These are phyloP conservation scores for Cercophora scortea DNA, from an alignment of 495 filamentous ascomycete genomes.

Conservation along the genomic window DNA sequence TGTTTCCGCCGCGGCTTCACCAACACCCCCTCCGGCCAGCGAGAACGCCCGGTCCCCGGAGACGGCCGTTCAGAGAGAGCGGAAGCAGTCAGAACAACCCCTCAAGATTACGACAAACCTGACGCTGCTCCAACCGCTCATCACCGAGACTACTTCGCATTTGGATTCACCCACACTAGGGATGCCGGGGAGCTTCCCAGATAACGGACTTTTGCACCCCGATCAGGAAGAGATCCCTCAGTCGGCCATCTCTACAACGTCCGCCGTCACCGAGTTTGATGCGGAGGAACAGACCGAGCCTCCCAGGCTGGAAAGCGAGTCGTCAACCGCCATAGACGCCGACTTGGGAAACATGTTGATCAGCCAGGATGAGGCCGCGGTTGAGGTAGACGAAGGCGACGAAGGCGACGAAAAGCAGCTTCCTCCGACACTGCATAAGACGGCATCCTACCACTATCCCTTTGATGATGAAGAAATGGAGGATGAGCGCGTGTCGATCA, in stretches of 20 bases:
- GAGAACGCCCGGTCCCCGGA: background rate
- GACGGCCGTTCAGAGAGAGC: constrained; percentile 1
- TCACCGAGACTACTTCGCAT: constrained; percentile 1
- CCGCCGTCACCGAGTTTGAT: constrained; percentile 62
- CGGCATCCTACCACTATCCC: constrained; percentile 31
- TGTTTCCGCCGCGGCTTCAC: background rate
- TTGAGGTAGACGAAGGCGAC: constrained; percentile 10
- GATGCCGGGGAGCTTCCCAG: constrained; percentile 49
- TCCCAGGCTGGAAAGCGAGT: constrained; percentile 15
- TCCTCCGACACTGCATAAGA: constrained; percentile 12
- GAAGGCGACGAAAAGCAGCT: constrained; percentile 2
- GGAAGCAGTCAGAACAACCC: constrained; percentile 11
- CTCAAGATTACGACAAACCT: constrained; percentile 23
- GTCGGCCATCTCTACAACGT: constrained; percentile 47
- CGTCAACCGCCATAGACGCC: constrained; percentile 13
- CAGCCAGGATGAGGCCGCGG: background rate
- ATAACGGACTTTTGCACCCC: constrained; percentile 17
- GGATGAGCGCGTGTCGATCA: constrained; percentile 33
- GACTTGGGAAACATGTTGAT: constrained; percentile 11
- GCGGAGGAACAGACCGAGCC: constrained; percentile 60
- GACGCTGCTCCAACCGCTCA: constrained; percentile 8
- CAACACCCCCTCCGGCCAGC: background rate
- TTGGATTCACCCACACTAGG: constrained; percentile 65
- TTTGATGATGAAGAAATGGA: constrained; percentile 27
- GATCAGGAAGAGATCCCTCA: constrained; percentile 38